Percentiles rank a stretch among this genome's conserved stretches.
phyloP scores from a whole-genome alignment of 2,329 filamentous ascomycete genomes.

The Ceratocystis smalleyi region DNA sequence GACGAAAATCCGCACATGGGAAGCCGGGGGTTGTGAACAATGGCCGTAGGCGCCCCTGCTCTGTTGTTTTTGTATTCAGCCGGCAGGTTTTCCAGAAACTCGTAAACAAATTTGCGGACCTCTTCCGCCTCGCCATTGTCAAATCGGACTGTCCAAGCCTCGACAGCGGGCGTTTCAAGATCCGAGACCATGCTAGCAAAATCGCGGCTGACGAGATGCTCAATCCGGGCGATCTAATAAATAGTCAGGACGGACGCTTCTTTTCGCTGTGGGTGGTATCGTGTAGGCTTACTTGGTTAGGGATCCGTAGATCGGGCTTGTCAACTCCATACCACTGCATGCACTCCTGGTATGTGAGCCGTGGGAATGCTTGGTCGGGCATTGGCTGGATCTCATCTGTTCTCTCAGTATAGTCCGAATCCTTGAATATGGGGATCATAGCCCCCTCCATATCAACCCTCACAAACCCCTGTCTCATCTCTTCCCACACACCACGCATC shows the following conservation, averaged over 20 bases:
- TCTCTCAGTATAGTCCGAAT: constrained; percentile 10
- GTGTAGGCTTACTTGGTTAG: constrained; percentile 38
- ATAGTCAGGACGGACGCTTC: constrained; percentile 11
- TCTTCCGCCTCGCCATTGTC: constrained; percentile 33
- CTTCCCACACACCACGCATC: constrained; percentile 38
- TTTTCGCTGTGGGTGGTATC: not conserved
- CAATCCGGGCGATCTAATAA: constrained; percentile 47
- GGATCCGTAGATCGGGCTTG: constrained; percentile 77
- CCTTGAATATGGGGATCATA: constrained; percentile 21
- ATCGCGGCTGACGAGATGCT: constrained; percentile 43
- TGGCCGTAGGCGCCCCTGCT: constrained; percentile 64
- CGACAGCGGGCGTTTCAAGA: constrained; percentile 52
- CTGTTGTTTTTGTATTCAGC: constrained; percentile 49
- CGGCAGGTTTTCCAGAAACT: constrained; percentile 53
- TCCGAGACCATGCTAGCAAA: constrained; percentile 63
- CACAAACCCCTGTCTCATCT: constrained; percentile 30
- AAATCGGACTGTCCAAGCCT: constrained; percentile 55
- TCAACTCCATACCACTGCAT: constrained; percentile 76
- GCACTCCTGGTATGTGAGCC: constrained; percentile 56
- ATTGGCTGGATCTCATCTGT: constrained; percentile 7
- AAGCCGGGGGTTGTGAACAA: constrained; percentile 56
- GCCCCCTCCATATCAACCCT: constrained; percentile 22
- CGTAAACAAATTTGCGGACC: constrained; percentile 45
- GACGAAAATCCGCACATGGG: constrained; percentile 64
- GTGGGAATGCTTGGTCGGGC: constrained; percentile 34